Evolutionary conservation across 208 protist species (phyloP).

Genomic region (Leishmania braziliensis): DNA sequence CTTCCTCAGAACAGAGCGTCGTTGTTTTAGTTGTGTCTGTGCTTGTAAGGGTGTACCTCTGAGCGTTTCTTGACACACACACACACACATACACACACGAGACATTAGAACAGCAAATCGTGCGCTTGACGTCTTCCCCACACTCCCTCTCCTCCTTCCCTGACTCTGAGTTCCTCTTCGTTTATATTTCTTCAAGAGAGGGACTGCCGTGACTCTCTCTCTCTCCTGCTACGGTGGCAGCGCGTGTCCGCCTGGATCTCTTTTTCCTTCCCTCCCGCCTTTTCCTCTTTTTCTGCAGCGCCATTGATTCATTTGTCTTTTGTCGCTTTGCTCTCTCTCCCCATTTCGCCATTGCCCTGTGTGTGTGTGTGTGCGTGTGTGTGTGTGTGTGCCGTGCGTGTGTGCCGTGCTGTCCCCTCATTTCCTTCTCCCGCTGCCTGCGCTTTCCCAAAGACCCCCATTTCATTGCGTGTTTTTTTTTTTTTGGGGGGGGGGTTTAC

Average conservation of each 20-base stretch:
- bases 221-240: neutral
- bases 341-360: neutral
- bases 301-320: neutral
- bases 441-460: too few species aligned
- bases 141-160: neutral
- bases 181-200: slow-evolving; percentile 20
- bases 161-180: slow-evolving; percentile 4
- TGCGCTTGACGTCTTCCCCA: neutral
- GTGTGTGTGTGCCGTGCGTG: neutral
- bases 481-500: neutral
- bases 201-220: neutral
- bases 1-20: neutral
- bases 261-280: slow-evolving; percentile 7
- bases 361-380: neutral
- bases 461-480: neutral
- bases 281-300: neutral
- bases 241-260: neutral
- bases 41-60: slow-evolving; percentile 3
- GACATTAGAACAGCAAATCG: neutral
- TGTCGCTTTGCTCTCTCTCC: neutral
- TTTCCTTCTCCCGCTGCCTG: neutral
- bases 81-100: too few species aligned
- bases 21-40: slow-evolving; percentile 1
- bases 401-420: slow-evolving; percentile 1
- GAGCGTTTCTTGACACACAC: neutral